phyloP scores from a whole-genome alignment of 2,329 filamentous ascomycete species.

The Helotiales sp. region DNA sequence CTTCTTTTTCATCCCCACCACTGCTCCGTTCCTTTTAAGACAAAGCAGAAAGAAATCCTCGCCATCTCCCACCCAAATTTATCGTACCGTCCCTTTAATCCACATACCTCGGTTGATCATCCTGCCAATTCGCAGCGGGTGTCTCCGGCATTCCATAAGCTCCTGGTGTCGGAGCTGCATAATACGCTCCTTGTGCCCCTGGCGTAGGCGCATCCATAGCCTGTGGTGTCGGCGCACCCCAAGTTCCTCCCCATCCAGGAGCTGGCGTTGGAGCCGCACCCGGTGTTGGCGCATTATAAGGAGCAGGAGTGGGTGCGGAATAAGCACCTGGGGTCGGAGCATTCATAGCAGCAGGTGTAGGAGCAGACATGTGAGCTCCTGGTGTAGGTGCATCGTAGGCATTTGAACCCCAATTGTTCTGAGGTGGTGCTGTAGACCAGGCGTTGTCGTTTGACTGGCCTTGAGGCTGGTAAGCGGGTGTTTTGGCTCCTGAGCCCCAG shows the following conservation, averaged over 20 bases:
- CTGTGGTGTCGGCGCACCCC: slow-evolving; percentile 47
- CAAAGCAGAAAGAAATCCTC: neutral
- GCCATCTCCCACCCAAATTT: neutral
- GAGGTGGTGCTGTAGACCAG: slow-evolving; percentile 25
- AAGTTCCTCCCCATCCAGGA: slow-evolving; percentile 51
- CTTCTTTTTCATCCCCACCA: neutral
- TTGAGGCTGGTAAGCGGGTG: slow-evolving; percentile 66
- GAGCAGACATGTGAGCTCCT: slow-evolving; percentile 57
- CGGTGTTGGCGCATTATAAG: slow-evolving; percentile 50
- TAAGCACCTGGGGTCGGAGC: slow-evolving; percentile 73
- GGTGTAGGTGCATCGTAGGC: slow-evolving; percentile 71
- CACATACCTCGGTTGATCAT: slow-evolving; percentile 44
- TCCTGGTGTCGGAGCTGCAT: slow-evolving; percentile 35
- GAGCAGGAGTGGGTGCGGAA: slow-evolving; percentile 48
- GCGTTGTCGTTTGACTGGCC: slow-evolving; percentile 59
- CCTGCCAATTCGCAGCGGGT: slow-evolving; percentile 51
- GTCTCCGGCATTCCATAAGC: slow-evolving; percentile 53
- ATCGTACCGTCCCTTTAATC: slow-evolving; percentile 23
- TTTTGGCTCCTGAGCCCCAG: slow-evolving; percentile 59
- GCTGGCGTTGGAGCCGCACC: slow-evolving; percentile 68
- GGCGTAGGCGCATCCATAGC: slow-evolving; percentile 52
- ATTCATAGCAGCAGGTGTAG: slow-evolving; percentile 61
- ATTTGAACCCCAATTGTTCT: slow-evolving; percentile 40
- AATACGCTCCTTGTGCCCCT: slow-evolving; percentile 37
- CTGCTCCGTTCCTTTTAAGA: neutral